Base-by-base conservation (phyloP, 2,329 filamentous ascomycete genomes). In the Huntiella omanensis region DNA sequence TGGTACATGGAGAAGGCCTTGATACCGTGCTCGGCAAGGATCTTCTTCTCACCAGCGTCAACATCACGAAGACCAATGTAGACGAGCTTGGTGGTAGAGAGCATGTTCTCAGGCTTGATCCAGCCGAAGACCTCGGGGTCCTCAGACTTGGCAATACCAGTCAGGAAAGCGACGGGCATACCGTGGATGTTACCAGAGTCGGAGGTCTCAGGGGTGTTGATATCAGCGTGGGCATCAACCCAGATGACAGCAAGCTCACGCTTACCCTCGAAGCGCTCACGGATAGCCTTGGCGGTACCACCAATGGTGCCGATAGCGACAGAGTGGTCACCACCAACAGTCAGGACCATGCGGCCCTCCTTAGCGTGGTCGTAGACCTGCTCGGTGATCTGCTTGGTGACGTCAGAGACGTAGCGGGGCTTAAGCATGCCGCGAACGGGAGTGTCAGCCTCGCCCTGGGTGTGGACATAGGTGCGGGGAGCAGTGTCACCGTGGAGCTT, bases 1-100 rank as follows among this genome's bases (percentile, higher is more conserved):
- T 98, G 91, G 60, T 94, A 91, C 91, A 98, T 98, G 65, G 81
- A 88, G 58, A 96, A 98, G 3, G 88, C 88, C 69, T 84, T 88
- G 68, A 98, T 91, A 37, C 81, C 80, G 57, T 96, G 69, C 53
- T 96, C 84, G 49, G 80, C 73, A 52, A 98, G 67, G 51, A 95
- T 83, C 65, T 77, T 74, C 79, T 95, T 96, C 77, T 98, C 91
- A 37, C 77, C 83, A n/a, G 73, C 64, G 60, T 98, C 91, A 28
- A 96, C 86, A 59, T 96, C 91, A 37, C 91, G 73, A 56, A 98
- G 69, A 32, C 87, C 91, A 59, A 98, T 98, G 64, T 98, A 98
- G 33, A 98, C 91, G 50, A 98, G 68, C 69, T 96, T 96, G 62
- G 74, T 79, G 48, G 79, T 62, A 61, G 71, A 88, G 48, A 78